phyloP scores from a whole-genome alignment of 192 early-diverging fungal species.

The Jimgerdemannia flammicorona region DNA sequence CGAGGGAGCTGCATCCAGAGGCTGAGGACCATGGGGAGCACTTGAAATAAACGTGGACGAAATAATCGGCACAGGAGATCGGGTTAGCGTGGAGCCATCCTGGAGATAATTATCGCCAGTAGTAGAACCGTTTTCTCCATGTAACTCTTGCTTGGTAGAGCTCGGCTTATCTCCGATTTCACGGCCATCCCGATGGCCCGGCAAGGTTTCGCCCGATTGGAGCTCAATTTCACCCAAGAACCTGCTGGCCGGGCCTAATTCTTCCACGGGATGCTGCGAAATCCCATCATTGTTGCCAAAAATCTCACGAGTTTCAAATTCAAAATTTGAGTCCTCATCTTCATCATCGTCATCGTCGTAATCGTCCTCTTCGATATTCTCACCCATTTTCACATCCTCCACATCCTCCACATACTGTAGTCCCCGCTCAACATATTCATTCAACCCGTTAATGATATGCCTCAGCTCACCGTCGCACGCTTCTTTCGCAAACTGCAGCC shows the following conservation, averaged over 20 bases:
- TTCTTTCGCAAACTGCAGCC: constrained; percentile 29
- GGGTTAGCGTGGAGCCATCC: background rate
- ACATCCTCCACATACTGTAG: constrained; percentile 42
- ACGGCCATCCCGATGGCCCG: background rate
- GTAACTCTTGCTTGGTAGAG: constrained; percentile 21
- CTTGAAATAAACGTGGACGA: background rate
- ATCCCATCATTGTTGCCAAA: background rate
- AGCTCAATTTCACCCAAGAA: background rate
- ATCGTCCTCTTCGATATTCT: constrained; percentile 14
- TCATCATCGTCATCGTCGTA: constrained; percentile 19
- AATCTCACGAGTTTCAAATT: background rate
- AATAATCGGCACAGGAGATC: background rate
- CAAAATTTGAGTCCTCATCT: constrained; percentile 4
- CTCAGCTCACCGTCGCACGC: constrained; percentile 59
- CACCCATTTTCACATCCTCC: constrained; percentile 22
- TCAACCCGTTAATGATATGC: constrained; percentile 60
- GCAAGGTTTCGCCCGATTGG: background rate
- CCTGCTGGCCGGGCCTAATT: background rate
- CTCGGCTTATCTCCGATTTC: constrained; percentile 23
- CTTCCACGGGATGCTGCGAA: background rate
- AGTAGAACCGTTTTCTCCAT: background rate
- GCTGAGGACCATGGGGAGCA: background rate
- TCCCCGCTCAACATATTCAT: constrained; percentile 62
- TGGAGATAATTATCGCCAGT: background rate
- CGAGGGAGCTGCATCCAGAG: background rate